These are phyloP conservation scores for Globisporangium nodosum DNA, from an alignment of 352 stramenopile genomes.

Conservation along the genomic window DNA sequence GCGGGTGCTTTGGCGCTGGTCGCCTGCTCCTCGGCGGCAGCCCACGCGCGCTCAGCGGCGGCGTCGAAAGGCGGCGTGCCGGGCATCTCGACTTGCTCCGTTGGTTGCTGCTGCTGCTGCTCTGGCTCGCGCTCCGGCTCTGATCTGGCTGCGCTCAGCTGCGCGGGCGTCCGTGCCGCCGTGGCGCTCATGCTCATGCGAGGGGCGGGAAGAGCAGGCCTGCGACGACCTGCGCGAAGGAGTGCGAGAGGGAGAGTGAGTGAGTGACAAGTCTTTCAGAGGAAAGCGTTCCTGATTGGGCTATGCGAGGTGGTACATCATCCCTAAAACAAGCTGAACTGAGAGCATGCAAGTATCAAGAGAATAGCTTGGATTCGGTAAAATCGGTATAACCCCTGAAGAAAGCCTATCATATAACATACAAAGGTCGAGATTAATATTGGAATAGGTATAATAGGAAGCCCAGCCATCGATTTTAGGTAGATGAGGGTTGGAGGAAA, in stretches of 20 bases:
- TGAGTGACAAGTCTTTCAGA: not conserved
- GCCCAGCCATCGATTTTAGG: too few relatives aligned
- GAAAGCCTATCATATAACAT: too few relatives aligned
- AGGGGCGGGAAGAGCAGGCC: too few relatives aligned
- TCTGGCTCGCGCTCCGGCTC: slow-evolving; percentile 24
- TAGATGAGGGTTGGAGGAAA: too few relatives aligned
- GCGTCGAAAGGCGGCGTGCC: slow-evolving; percentile 57
- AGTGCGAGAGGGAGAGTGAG: not conserved
- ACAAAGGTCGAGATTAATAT: too few relatives aligned
- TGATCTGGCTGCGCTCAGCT: not conserved
- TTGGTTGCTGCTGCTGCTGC: slow-evolving; percentile 5
- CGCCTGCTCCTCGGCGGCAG: slow-evolving; percentile 4
- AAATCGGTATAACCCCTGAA: too few relatives aligned
- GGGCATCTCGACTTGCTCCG: slow-evolving; percentile 26
- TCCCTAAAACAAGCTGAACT: too few relatives aligned
- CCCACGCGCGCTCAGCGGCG: slow-evolving; percentile 28
- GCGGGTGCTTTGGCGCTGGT: not conserved
- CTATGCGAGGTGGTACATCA: too few relatives aligned
- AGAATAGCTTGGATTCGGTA: too few relatives aligned
- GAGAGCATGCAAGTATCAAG: too few relatives aligned
- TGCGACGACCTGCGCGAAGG: not conserved
- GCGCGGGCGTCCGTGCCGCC: not conserved
- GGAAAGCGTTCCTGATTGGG: too few relatives aligned
- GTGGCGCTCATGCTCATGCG: not conserved
- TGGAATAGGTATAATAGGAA: too few relatives aligned